Percentiles rank a stretch among this genome's conserved stretches.
phyloP scores from a whole-genome alignment of 23 red algal species.

The Chondrus crispus region DNA sequence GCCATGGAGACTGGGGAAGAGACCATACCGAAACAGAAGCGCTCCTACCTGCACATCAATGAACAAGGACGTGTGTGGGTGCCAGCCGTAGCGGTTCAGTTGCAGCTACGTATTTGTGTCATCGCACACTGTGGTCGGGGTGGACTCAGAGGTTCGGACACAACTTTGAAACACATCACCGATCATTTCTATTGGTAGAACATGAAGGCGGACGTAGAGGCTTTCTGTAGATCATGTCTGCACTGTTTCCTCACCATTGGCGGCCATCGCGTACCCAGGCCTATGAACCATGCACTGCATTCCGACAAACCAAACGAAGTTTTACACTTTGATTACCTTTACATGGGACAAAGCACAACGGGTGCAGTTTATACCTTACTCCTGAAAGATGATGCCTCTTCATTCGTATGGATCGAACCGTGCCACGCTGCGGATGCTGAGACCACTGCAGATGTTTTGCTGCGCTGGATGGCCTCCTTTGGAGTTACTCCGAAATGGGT shows the following conservation, averaged over 20 bases:
- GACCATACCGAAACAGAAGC: background rate
- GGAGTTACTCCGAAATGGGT: background rate
- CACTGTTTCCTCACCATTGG: slow-evolving; percentile 16
- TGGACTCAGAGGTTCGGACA: background rate
- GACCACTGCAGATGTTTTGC: background rate
- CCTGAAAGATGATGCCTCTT: slow-evolving; percentile 17
- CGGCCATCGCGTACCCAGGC: background rate
- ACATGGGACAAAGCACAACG: background rate
- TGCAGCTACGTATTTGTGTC: background rate
- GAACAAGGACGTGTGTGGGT: background rate
- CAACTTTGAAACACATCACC: background rate
- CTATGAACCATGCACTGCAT: background rate
- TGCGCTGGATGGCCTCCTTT: background rate
- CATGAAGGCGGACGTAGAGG: background rate
- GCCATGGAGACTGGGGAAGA: background rate
- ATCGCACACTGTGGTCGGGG: background rate
- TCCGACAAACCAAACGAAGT: background rate
- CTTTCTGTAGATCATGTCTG: background rate
- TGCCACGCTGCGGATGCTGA: background rate
- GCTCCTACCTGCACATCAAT: background rate
- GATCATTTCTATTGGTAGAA: background rate
- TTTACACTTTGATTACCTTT: slow-evolving; percentile 16
- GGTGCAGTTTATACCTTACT: background rate
- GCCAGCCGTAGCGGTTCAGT: background rate
- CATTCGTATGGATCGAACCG: background rate